phyloP scores from a whole-genome alignment of 2,329 filamentous ascomycete species.

The Sarocladium brachiariae region DNA sequence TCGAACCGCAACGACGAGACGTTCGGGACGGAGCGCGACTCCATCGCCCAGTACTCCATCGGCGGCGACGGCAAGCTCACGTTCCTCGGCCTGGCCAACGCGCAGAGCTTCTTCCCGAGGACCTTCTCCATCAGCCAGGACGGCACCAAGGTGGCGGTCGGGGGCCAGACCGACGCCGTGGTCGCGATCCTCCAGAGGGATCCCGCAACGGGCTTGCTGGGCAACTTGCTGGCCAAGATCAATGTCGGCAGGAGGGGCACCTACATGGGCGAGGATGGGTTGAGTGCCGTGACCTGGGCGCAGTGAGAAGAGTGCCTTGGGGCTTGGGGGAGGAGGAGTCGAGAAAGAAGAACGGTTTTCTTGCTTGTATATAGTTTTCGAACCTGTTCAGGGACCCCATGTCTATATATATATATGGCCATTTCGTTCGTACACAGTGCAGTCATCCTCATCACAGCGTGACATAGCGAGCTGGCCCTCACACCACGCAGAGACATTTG shows the following conservation, averaged over 20 bases:
- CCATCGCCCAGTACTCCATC: slow-evolving; percentile 46
- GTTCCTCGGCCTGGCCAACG: slow-evolving; percentile 47
- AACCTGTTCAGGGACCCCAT: too few relatives aligned
- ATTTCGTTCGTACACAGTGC: too few relatives aligned
- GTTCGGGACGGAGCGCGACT: slow-evolving; percentile 48
- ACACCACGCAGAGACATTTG: too few relatives aligned
- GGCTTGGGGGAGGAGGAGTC: too few relatives aligned
- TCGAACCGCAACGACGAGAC: slow-evolving; percentile 56
- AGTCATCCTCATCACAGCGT: too few relatives aligned
- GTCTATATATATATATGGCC: too few relatives aligned
- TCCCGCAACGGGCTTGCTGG: slow-evolving; percentile 46
- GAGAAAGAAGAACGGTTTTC: too few relatives aligned
- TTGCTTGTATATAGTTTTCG: too few relatives aligned
- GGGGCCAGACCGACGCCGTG: slow-evolving; percentile 51
- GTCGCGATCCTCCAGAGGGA: slow-evolving; percentile 53
- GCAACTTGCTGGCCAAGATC: slow-evolving; percentile 35
- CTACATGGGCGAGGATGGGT: slow-evolving; percentile 37
- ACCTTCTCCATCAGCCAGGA: slow-evolving; percentile 55
- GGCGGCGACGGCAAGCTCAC: slow-evolving; percentile 38
- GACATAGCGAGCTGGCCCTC: too few relatives aligned
- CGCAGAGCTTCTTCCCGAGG: slow-evolving; percentile 53
- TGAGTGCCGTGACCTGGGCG: slow-evolving; percentile 41
- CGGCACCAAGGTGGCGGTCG: slow-evolving; percentile 55
- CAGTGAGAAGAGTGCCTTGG: too few relatives aligned
- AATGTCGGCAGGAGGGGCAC: slow-evolving; percentile 32